Percentiles rank a stretch among this genome's conserved stretches.
Conservation (phyloP, 257 asterid genomes). For the Nicotiana tabacum region DNA sequence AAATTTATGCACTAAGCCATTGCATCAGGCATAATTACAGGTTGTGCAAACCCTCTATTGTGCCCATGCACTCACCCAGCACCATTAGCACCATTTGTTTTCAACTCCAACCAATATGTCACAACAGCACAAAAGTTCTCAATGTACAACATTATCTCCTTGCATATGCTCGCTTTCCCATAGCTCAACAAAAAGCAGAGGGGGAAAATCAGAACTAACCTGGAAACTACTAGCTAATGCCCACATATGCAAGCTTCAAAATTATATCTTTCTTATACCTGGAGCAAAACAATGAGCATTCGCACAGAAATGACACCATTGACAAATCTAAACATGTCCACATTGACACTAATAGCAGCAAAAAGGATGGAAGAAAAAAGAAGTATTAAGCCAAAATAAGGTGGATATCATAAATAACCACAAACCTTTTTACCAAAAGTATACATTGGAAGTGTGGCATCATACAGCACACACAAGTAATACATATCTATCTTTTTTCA, state of each 20-base stretch:
- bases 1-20: too few species aligned
- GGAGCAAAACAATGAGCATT: background rate
- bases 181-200: background rate
- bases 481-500: conserved; percentile 6
- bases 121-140: background rate
- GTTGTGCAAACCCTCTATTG: too few species aligned
- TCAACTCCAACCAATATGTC: background rate
- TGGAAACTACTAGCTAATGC: conserved; percentile 4
- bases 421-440: conserved; percentile 11
- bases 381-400: background rate
- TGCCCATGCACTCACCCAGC: too few species aligned
- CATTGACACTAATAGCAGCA: background rate
- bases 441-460: conserved; percentile 14
- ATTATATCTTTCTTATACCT: background rate
- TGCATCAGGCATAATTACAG: too few species aligned
- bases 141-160: background rate
- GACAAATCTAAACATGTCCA: background rate
- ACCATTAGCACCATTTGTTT: background rate
- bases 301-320: background rate
- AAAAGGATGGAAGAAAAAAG: background rate
- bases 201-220: background rate
- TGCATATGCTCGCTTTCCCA: background rate
- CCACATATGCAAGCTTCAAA: background rate
- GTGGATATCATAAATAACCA: conserved; percentile 13
- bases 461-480: conserved; percentile 16